phyloP scores from a whole-genome alignment of 2,329 filamentous ascomycete species.

The Penicillium expansum region DNA sequence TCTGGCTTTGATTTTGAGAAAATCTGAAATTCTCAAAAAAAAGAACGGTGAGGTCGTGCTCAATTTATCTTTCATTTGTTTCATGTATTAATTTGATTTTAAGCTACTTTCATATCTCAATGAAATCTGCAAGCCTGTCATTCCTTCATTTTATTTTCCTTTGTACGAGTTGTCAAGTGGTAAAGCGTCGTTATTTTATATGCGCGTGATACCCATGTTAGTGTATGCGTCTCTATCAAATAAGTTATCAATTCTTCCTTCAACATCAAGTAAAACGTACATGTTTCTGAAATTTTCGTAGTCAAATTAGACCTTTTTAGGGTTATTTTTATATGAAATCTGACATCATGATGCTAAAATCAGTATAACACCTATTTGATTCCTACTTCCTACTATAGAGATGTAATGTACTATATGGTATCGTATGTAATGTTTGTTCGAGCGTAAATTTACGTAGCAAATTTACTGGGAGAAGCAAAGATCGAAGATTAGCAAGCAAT shows the following conservation, averaged over 20 bases:
- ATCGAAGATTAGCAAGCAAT: not conserved
- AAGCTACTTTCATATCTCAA: no score
- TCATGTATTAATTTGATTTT: not conserved
- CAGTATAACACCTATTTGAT: no score
- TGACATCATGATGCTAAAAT: no score
- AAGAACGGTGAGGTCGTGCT: no score
- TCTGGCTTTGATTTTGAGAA: no score
- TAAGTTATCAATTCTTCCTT: not conserved
- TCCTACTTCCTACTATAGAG: no score
- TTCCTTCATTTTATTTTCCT: not conserved
- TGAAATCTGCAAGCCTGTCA: not conserved
- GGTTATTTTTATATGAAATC: no score
- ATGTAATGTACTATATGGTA: not conserved
- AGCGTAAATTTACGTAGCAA: not conserved
- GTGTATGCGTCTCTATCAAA: not conserved
- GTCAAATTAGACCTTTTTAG: no score
- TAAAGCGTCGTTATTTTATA: not conserved
- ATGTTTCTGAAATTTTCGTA: no score
- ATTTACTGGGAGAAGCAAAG: not conserved
- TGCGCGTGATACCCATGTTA: no score
- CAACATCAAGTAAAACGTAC: not conserved
- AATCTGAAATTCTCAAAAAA: no score
- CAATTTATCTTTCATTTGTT: not conserved
- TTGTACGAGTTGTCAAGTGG: not conserved
- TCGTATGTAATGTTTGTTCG: not conserved